Evolutionary conservation across 169 alveolate species (phyloP), one percentile per base, ranked within the genome.

Genomic region (Plasmodium gallinaceum): DNA sequence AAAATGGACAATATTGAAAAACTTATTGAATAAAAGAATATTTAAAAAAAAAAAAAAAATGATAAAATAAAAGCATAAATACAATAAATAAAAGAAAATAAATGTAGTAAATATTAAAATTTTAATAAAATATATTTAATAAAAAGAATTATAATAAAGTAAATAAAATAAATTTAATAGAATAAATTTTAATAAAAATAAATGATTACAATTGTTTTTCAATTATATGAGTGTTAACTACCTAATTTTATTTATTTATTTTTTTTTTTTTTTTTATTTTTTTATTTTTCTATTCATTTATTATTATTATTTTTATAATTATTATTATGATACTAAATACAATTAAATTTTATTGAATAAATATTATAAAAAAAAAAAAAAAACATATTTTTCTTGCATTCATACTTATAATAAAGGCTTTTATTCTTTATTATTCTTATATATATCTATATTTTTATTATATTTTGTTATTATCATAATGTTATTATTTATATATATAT

Each of bases 1-100:
- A 48, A 16, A 37, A 9, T 58, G 61, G 73, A 0, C 88, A 76
- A 64, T 76, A 62, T 43, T 76, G 75, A 76, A 64, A 18, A 58
- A 0, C 58, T 18, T 26, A n/a, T 32, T 22, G 16, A 37, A 61
- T 20, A 18, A 42, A 54, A n/a, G n/a, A 46, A 7, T 16, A 16
- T 4, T 24, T 1, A 16, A 48, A 51, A 51, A 72, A 72, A 12
- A 72, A 39, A 54, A 16, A 7, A 20, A n/a, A n/a, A 18, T 9
- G 14, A 9, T 7, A 14, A 16, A 32, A 46, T n/a, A 18, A 8
- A 16, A n/a, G 83, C 4, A 32, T 32, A 32, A 32, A 32, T 32
- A 32, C 39, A 32, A 2, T 32, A 32, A 32, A 32, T 32, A 32
- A 32, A 32, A 32, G 1, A 32, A 32, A 51, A 32, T 64, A 32